Evolutionary conservation across 2,329 filamentous ascomycete species (phyloP), one percentile per base, ranked within the genome.

Genomic region (Cytospora piceicola): DNA sequence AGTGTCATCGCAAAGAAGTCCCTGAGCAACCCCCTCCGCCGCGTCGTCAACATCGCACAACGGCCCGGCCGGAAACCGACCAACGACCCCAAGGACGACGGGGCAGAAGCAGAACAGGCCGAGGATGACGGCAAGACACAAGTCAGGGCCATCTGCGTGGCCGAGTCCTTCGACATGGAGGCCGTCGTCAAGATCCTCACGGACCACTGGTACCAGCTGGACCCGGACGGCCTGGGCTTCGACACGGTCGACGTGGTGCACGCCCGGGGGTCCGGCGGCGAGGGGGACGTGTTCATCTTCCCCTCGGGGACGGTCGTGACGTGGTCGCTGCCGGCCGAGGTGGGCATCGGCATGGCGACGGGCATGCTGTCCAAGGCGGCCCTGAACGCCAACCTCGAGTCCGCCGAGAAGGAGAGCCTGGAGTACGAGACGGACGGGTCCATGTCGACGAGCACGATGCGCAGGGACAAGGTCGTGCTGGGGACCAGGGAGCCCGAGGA

Each of bases 221-320:
- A 90, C 71, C 87, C 87, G 2, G 85, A 90, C 70, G 79, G 77
- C 58, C 87, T 83, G 15, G 84, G 82, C 17, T 88, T 90, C 70
- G 85, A 88, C 70, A 79, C 82, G 56, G 81, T 81, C 69, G 86
- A 89, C 72, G 86, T 90, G 7, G 84, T 90, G 58, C 87, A 90
- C 72, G 87, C 86, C 8, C 80, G 85, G 66, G 85, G 87, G 74
- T 82, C 82, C 11, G 81, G 84, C 66, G 85, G 86, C 74, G 83
- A 87, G 65, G 94, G 93, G 39, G 95, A 99, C 78, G 88, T 98
- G 59, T 98, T 98, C 74, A 89, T 99, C 64, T 99, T 99, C 71
- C 93, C 94, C 11, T 97, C 94, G 0, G 95, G 95, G 14, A 96
- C 94, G 15, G 85, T 98, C 9, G 95, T 98, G 7, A 90, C 92